These are phyloP conservation scores for Penicillium digitatum DNA, from an alignment of 2,329 filamentous ascomycete genomes.

Conservation along the genomic window DNA sequence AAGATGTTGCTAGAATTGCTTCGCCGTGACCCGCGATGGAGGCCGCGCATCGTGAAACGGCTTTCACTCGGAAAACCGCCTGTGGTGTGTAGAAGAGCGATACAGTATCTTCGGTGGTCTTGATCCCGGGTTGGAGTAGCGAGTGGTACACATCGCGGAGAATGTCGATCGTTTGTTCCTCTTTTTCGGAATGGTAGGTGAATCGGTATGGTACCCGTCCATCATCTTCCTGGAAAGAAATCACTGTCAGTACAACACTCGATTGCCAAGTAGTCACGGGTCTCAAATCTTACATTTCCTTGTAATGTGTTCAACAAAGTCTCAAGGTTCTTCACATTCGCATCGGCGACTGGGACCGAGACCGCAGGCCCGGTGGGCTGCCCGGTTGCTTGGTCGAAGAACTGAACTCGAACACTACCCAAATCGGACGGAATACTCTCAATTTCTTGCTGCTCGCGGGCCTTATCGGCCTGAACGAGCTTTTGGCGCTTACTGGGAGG, in stretches of 20 bases:
- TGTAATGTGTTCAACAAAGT: conserved; percentile 80
- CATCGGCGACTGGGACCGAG: conserved; percentile 76
- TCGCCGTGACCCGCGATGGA: conserved; percentile 88
- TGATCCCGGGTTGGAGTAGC: conserved; percentile 49
- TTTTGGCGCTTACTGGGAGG: conserved; percentile 85
- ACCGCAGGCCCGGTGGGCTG: conserved; percentile 66
- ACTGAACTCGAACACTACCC: conserved; percentile 79
- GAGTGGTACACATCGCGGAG: conserved; percentile 50
- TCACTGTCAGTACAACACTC: background rate
- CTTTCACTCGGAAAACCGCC: conserved; percentile 88
- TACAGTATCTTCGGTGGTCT: conserved; percentile 59
- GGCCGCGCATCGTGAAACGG: conserved; percentile 83
- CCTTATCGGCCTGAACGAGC: conserved; percentile 67
- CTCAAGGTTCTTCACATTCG: conserved; percentile 83
- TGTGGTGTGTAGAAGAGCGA: conserved; percentile 70
- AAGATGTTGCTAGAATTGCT: conserved; percentile 79
- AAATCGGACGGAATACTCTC: conserved; percentile 61
- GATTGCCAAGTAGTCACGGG: background rate
- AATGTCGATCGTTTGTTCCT: conserved; percentile 44
- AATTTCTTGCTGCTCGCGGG: conserved; percentile 71
- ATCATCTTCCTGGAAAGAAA: conserved; percentile 47
- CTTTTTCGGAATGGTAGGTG: conserved; percentile 51
- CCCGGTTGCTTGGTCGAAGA: conserved; percentile 73
- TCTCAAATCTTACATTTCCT: conserved; percentile 57
- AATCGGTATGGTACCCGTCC: conserved; percentile 65